Evolutionary conservation across 2,329 filamentous ascomycete species (phyloP).

Genomic region (Penicillium sp.): DNA sequence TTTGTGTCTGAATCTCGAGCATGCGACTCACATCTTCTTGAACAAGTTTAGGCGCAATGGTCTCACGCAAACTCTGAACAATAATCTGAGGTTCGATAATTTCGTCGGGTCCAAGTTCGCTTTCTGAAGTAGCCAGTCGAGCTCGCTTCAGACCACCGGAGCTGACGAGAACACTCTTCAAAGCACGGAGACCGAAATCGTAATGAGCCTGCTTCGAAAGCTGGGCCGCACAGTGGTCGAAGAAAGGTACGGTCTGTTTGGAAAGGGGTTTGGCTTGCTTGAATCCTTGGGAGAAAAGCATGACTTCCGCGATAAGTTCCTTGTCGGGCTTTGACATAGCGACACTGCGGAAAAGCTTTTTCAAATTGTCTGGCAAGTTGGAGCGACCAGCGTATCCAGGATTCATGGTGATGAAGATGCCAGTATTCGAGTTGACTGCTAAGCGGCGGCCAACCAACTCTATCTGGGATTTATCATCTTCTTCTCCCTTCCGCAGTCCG

Average conservation of each 20-base stretch:
- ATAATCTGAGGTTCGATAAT: conserved; percentile 93
- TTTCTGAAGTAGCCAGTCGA: conserved; percentile 57
- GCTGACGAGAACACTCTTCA: conserved; percentile 98
- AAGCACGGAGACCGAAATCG: conserved; percentile 92
- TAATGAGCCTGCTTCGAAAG: conserved; percentile 98
- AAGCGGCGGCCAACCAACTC: conserved; percentile 90
- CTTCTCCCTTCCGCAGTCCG: conserved; percentile 75
- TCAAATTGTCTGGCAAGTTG: conserved; percentile 96
- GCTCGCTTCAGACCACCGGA: conserved; percentile 88
- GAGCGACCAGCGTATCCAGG: conserved; percentile 97
- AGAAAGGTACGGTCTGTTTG: conserved; percentile 95
- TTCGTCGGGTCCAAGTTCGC: conserved; percentile 58
- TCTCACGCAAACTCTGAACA: conserved; percentile 96
- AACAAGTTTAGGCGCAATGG: conserved; percentile 95
- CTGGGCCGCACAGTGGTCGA: conserved; percentile 75
- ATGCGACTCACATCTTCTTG: conserved; percentile 86
- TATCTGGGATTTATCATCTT: conserved; percentile 81
- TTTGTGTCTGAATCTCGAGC: conserved; percentile 71
- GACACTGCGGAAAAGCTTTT: conserved; percentile 98
- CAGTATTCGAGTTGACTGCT: conserved; percentile 83
- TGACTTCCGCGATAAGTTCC: conserved; percentile 98
- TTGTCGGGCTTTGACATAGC: conserved; percentile 99
- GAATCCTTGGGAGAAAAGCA: conserved; percentile 99
- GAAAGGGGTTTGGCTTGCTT: conserved; percentile 90
- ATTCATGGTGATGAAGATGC: conserved; percentile 99